phyloP scores from a whole-genome alignment of 768 basidiomycete genomes.

The Russula lepida region DNA sequence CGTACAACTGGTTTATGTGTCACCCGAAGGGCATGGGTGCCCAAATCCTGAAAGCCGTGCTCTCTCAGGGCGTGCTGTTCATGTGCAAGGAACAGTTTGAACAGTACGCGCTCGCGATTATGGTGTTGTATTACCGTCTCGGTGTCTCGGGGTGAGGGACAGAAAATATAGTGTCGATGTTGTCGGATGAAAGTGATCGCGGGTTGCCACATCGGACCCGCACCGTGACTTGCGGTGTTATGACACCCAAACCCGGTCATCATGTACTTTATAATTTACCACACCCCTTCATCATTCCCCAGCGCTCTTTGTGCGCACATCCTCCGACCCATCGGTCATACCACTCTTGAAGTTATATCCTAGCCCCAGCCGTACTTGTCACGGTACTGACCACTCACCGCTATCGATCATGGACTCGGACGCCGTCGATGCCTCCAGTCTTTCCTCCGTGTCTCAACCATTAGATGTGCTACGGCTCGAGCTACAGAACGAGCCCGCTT shows the following conservation, averaged over 20 bases:
- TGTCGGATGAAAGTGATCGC: too few relatives aligned
- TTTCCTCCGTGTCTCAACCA: constrained; percentile 7
- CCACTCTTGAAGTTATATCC: background rate
- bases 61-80: constrained; percentile 92
- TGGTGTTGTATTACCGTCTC: constrained; percentile 35
- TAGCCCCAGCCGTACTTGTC: background rate
- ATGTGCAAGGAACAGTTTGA: constrained; percentile 98
- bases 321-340: background rate
- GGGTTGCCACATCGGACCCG: too few relatives aligned
- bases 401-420: constrained; percentile 19
- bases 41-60: constrained; percentile 90
- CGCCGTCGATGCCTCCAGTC: constrained; percentile 1
- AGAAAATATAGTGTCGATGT: background rate
- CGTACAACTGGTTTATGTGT: background rate
- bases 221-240: too few relatives aligned
- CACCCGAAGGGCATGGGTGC: constrained; percentile 80
- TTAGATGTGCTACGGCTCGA: constrained; percentile 7
- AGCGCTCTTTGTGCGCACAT: background rate
- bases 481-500: constrained; percentile 8
- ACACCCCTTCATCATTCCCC: background rate
- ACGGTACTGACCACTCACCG: background rate
- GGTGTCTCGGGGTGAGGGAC: background rate
- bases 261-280: background rate
- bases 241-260: background rate
- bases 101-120: constrained; percentile 68